A percentile compares a stretch with the other conserved stretches of the same genome.
Conservation (phyloP, 441 rosid species). For the Euphorbia corollata region DNA sequence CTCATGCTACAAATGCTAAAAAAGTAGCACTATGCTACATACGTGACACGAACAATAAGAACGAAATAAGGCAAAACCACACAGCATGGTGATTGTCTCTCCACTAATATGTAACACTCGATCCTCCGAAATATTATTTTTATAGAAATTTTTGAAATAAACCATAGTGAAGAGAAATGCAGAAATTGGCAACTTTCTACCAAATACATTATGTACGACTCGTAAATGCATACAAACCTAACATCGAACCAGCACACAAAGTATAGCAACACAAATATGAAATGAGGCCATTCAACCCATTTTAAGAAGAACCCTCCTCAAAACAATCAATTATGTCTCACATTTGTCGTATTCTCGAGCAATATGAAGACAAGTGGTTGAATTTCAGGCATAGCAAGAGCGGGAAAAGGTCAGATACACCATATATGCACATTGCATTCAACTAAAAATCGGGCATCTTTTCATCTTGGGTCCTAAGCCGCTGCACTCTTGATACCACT, state of each 20-base stretch:
- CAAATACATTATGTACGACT: background rate
- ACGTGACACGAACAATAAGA: too few species aligned
- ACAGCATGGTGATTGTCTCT: too few species aligned
- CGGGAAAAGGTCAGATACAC: background rate
- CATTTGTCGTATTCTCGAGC: background rate
- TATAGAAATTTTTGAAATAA: too few species aligned
- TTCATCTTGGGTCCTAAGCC: too few species aligned
- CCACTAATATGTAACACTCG: too few species aligned
- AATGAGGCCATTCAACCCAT: background rate
- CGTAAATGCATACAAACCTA: background rate
- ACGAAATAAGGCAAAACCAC: too few species aligned
- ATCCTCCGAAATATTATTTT: too few species aligned
- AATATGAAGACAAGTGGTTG: background rate
- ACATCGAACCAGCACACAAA: background rate
- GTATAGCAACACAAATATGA: background rate
- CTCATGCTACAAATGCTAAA: too few species aligned
- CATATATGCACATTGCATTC: too few species aligned
- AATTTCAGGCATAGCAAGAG: background rate
- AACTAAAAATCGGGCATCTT: too few species aligned
- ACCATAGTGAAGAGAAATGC: background rate
- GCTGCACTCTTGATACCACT: too few species aligned
- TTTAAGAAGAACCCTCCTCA: background rate
- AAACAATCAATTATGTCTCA: background rate
- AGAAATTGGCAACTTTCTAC: background rate
- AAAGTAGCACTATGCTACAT: too few species aligned